These are phyloP conservation scores for Chimonanthus praecox DNA, from an alignment of 164 flowering plant genomes.

Conservation along the genomic window DNA sequence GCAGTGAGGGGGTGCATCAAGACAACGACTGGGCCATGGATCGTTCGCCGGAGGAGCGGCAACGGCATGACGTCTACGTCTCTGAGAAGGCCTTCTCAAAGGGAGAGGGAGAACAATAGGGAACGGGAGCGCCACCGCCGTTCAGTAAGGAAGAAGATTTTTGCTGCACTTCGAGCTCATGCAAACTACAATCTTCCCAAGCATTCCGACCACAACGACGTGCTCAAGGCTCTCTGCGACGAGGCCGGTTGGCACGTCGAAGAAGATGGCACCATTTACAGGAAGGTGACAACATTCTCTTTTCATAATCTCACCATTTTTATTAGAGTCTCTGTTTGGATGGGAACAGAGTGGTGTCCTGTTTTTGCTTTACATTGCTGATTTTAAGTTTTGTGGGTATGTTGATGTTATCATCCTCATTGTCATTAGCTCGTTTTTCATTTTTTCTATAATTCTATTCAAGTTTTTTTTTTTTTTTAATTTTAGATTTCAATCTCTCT, in stretches of 20 bases:
- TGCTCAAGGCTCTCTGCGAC: conserved; percentile 53
- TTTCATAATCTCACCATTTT: neutral
- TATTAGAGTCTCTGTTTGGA: neutral
- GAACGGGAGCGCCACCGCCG: conserved; percentile 43
- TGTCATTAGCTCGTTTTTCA: neutral
- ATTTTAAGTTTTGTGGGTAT: neutral
- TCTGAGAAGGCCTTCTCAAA: conserved; percentile 36
- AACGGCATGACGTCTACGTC: conserved; percentile 28
- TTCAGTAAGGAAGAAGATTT: conserved; percentile 34
- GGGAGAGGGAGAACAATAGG: conserved; percentile 45
- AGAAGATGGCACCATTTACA: conserved; percentile 49
- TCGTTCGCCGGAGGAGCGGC: conserved; percentile 28
- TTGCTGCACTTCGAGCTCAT: conserved; percentile 39
- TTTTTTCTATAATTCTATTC: neutral
- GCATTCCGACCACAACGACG: conserved; percentile 45
- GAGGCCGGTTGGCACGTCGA: conserved; percentile 69
- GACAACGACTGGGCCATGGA: conserved; percentile 41
- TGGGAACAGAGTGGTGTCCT: neutral
- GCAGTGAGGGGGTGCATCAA: conserved; percentile 40
- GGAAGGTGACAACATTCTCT: conserved; percentile 27
- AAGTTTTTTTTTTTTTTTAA: neutral
- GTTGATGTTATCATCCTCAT: neutral
- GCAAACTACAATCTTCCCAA: conserved; percentile 54
- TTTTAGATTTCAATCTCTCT: neutral
- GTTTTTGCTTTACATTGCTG: neutral